These are phyloP conservation scores for Diaporthe vexans DNA, from an alignment of 2,329 filamentous ascomycete genomes.

Conservation along the genomic window DNA sequence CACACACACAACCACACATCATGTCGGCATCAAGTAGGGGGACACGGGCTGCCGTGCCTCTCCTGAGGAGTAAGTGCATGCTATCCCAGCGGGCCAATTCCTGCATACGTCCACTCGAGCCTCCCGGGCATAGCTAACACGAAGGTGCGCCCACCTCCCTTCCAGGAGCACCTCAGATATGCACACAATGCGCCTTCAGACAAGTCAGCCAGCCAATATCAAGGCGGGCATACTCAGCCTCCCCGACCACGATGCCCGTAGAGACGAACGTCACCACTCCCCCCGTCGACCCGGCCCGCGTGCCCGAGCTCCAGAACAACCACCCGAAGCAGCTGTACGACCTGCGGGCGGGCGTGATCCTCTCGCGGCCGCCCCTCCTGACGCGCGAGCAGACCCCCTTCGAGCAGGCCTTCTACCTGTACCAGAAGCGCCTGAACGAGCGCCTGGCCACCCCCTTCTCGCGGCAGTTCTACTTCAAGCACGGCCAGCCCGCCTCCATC, in stretches of 20 bases:
- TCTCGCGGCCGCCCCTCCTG: slow-evolving; percentile 89
- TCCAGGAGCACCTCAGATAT: slow-evolving; percentile 49
- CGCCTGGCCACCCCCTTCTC: slow-evolving; percentile 89
- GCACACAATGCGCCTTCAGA: slow-evolving; percentile 54
- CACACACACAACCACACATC: slow-evolving; percentile 42
- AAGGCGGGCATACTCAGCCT: slow-evolving; percentile 52
- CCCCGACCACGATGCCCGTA: slow-evolving; percentile 45
- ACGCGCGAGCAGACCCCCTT: slow-evolving; percentile 88
- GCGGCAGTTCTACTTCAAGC: slow-evolving; percentile 94
- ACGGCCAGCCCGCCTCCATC: slow-evolving; percentile 83
- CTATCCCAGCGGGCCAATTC: slow-evolving; percentile 12
- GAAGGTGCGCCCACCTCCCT: background rate
- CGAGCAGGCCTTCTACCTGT: slow-evolving; percentile 94
- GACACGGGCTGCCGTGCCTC: slow-evolving; percentile 61
- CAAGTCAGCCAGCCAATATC: slow-evolving; percentile 46
- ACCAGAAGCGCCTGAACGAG: slow-evolving; percentile 97
- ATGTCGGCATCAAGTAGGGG: slow-evolving; percentile 73
- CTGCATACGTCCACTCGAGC: slow-evolving; percentile 1
- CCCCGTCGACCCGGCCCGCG: slow-evolving; percentile 46
- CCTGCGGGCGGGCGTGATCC: slow-evolving; percentile 78
- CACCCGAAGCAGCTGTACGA: slow-evolving; percentile 55
- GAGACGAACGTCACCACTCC: slow-evolving; percentile 46
- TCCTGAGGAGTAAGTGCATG: slow-evolving; percentile 61
- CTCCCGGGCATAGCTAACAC: slow-evolving; percentile 49
- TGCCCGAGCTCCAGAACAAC: slow-evolving; percentile 40